Base-by-base conservation (phyloP, 2,329 filamentous ascomycete species). In the Xylariaceae sp. region DNA sequence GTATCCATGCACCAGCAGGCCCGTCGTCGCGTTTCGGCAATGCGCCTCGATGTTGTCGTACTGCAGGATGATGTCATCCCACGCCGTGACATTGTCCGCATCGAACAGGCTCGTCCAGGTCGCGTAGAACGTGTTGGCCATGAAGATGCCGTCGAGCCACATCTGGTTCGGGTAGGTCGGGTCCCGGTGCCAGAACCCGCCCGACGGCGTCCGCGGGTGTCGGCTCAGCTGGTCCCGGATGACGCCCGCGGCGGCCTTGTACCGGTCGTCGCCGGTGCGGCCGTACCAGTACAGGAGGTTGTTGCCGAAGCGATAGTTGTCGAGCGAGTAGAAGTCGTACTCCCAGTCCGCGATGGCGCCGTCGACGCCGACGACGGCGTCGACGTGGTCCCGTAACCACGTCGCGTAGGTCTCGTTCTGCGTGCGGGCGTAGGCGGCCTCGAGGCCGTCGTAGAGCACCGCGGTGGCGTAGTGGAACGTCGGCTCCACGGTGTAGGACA, bases 101-200 rank as follows among this genome's bases (percentile, higher is more conserved):
- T 69, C 61, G 41, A 68, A 70, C n/a, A 60, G 42, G 7, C 50
- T 48, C 4, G 64, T 66, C 53, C 65, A 72, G 26, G 53, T 53
- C 2, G 68, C 65, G 35, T 69, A 71, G 52, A 71, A 71, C 1
- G 60, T 57, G 32, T 68, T 65, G 2, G 68, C 67, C 71, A 74
- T 74, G 57, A 65, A 76, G 17, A 74, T 72, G 1, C 76, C 76
- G 47, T 78, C 74, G 0, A 79, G 64, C 75, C 76, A 78, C 74
- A 78, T 77, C 52, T 79, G 57, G 32, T 61, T 40, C 2, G 57
- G 52, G n/a, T 59, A 60, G 8, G 40, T 63, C 59, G 24, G 70
- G 60, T 64, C 55, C 1, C 69, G 63, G 48, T 79, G 75, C 73
- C 74, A 79, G 62, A 79, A 74, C 1, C 75, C 76, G 8, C 75